A percentile compares a stretch with the other conserved stretches of the same genome.
These are phyloP conservation scores for Leishmania tropica DNA, from an alignment of 208 protist genomes.

Conservation along the genomic window DNA sequence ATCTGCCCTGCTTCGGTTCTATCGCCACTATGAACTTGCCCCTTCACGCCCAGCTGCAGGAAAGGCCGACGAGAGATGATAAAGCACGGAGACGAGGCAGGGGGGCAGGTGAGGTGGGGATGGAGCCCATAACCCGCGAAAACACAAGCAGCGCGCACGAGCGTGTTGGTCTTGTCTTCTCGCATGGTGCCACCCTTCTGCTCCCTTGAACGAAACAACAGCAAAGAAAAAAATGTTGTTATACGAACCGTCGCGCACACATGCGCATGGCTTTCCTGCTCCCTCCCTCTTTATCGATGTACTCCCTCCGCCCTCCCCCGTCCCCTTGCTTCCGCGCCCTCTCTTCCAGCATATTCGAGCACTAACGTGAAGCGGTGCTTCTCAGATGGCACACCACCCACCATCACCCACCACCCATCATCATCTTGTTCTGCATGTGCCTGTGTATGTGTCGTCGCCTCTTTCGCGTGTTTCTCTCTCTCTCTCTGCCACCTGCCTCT, in stretches of 20 bases:
- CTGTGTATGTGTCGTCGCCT: neutral
- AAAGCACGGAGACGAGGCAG: neutral
- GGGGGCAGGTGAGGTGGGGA: neutral
- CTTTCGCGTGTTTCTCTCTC: conserved; percentile 1
- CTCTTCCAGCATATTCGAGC: neutral
- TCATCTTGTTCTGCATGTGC: neutral
- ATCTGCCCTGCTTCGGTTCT: neutral
- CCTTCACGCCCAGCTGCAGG: neutral
- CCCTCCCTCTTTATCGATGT: neutral
- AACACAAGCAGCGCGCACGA: neutral
- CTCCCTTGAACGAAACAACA: neutral
- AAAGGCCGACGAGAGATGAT: neutral
- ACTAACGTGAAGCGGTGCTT: neutral
- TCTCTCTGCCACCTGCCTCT: neutral
- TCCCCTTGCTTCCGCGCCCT: too few species aligned
- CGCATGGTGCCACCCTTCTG: neutral
- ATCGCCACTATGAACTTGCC: neutral
- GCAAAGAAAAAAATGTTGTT: neutral
- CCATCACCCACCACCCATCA: neutral
- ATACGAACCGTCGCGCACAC: too few species aligned
- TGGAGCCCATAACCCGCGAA: neutral
- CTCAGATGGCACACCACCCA: too few species aligned
- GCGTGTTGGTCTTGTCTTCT: neutral
- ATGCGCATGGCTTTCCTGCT: neutral
- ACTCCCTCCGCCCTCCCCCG: neutral